Percentiles rank a stretch among this genome's conserved stretches.
Conservation (phyloP, 305 asterid species). For the Plantago lanceolata region DNA sequence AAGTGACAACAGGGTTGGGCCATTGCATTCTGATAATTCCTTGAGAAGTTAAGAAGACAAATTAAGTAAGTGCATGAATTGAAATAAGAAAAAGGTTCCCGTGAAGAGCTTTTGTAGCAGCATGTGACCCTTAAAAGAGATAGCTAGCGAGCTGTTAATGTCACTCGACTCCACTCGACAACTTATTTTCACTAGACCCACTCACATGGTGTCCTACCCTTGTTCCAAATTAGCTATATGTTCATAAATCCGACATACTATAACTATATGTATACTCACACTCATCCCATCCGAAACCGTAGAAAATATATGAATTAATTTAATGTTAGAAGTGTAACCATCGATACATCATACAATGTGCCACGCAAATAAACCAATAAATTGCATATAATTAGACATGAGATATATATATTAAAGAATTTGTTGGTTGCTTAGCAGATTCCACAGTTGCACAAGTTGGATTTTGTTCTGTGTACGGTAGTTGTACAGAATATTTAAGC, state of each 20-base stretch:
- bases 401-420: neutral
- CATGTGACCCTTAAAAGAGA: constrained; percentile 14
- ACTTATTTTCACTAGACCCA: constrained; percentile 1
- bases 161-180: neutral
- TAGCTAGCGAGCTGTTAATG: neutral
- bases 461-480: neutral
- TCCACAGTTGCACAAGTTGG: neutral
- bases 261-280: neutral
- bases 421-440: neutral
- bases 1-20: constrained; percentile 1
- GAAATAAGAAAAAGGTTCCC: neutral
- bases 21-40: neutral
- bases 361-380: no score
- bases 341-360: no score
- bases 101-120: neutral
- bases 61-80: neutral
- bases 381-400: no score
- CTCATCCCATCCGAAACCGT: no score
- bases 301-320: no score
- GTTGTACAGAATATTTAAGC: neutral
- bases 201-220: constrained; percentile 9
- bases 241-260: neutral
- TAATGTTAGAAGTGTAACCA: no score
- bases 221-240: neutral
- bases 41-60: neutral